phyloP scores from a whole-genome alignment of 805 yeast species.

The Vanderwaltozyma tropicalis region DNA sequence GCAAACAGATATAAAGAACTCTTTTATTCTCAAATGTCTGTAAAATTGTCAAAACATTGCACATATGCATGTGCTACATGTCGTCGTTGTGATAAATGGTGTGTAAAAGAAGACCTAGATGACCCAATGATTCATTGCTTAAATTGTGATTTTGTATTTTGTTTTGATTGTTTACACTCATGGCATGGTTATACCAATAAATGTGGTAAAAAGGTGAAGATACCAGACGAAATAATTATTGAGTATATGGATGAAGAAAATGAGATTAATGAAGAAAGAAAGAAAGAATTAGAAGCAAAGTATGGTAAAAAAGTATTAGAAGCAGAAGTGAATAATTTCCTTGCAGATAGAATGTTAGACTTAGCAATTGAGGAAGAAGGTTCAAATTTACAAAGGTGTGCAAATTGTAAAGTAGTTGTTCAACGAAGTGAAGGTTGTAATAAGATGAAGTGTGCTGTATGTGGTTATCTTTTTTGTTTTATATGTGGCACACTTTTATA shows the following conservation, averaged over 20 bases:
- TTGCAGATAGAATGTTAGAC: slow-evolving; percentile 39
- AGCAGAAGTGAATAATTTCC: slow-evolving; percentile 35
- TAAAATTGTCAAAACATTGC: slow-evolving; percentile 33
- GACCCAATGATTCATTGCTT: slow-evolving; percentile 41
- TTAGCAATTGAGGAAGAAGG: slow-evolving; percentile 34
- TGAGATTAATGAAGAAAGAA: slow-evolving; percentile 20
- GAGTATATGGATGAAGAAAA: slow-evolving; percentile 30
- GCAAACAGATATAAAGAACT: slow-evolving; percentile 33
- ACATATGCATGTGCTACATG: slow-evolving; percentile 43
- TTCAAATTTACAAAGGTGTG: slow-evolving; percentile 40
- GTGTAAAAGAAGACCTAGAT: slow-evolving; percentile 37
- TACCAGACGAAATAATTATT: slow-evolving; percentile 25
- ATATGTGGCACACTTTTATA: slow-evolving; percentile 38
- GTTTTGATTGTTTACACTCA: slow-evolving; percentile 45
- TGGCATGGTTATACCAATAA: slow-evolving; percentile 48
- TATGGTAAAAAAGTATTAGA: slow-evolving; percentile 38
- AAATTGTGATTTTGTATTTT: slow-evolving; percentile 43
- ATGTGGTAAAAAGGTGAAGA: slow-evolving; percentile 32
- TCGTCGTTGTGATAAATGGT: slow-evolving; percentile 41
- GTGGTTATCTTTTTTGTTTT: slow-evolving; percentile 42
- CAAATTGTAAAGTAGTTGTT: slow-evolving; percentile 39
- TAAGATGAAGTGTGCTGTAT: slow-evolving; percentile 46
- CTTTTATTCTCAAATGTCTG: slow-evolving; percentile 32
- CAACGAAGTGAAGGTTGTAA: slow-evolving; percentile 56
- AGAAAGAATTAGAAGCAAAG: slow-evolving; percentile 28